Evolutionary conservation across 2,329 filamentous ascomycete genomes (phyloP), one percentile per base, ranked within the genome.

Genomic region (Talaromyces sp.): DNA sequence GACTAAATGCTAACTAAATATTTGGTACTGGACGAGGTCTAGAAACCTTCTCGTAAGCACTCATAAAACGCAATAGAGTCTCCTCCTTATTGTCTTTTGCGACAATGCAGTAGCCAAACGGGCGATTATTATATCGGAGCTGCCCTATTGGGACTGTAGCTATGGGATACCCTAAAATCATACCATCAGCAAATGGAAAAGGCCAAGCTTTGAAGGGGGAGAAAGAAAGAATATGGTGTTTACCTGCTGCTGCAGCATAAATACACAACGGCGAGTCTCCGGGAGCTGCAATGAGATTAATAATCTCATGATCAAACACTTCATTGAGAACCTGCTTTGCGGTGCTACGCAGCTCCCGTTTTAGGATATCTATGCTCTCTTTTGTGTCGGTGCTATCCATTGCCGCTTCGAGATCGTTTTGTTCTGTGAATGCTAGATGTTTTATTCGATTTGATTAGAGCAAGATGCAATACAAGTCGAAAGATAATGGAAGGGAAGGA

Each of bases 31-130:
- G 43, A 46, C 43, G 43, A 31, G 43, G 43, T 19, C 17, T 46
- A 31, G 25, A 25, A 13, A 46, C 43, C 2, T 46, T 31, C 25
- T 19, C 43, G 17, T 31, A 46, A 31, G 25, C 25, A 31, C n/a
- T 17, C 43, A 46, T 31, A 7, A 46, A 46, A 0, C 25, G 43
- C 17, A 46, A 5, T 1, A 31, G 1, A 6, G 5, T 46, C 43
- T 46, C 43, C 4, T 31, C 25, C 4, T 46, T 3, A 46, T 33
- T 17, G 5, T 46, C 60, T 51, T 53, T 61, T n/a, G 66, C 65
- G n/a, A 66, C 36, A 3, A 64, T 59, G 43, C 67, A 67, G 10
- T 70, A 57, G 1, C 66, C 65, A 59, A 65, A 70, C 8, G 66
- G 68, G 41, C 63, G 63, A 13, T 61, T 62, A 45, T 67, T 70